Evolutionary conservation across 1,284 basidiomycete species (phyloP).

Genomic region (Apiotrichum brassicae): DNA sequence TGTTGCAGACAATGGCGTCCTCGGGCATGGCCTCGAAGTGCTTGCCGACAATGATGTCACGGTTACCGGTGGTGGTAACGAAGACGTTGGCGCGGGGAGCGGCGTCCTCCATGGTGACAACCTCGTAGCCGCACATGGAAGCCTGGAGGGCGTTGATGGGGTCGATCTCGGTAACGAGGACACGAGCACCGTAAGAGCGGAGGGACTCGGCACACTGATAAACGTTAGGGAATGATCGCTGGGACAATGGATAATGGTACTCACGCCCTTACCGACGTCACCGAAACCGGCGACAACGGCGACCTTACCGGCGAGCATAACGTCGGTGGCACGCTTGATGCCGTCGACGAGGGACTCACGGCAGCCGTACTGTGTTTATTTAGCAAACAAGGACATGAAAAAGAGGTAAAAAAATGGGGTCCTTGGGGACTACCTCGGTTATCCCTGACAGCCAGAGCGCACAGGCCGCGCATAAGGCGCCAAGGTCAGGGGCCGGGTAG

Average conservation of each 20-base stretch:
- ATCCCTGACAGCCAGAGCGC: no score
- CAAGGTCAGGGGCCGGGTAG: not conserved
- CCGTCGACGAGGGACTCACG: conserved; percentile 99
- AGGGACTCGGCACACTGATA: conserved; percentile 83
- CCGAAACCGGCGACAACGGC: conserved; percentile 98
- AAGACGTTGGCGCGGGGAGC: conserved; percentile 85
- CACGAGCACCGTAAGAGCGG: conserved; percentile 91
- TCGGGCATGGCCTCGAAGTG: conserved; percentile 95
- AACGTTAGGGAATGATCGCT: no score
- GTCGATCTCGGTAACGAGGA: conserved; percentile 96
- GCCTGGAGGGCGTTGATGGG: conserved; percentile 99
- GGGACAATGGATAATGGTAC: no score
- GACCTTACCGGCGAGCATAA: conserved; percentile 99
- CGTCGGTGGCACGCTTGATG: conserved; percentile 99
- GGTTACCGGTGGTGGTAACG: conserved; percentile 97
- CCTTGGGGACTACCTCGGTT: no score
- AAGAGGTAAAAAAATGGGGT: no score
- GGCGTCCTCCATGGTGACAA: conserved; percentile 96
- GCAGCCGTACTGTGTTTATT: conserved; percentile 73
- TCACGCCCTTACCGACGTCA: conserved; percentile 89
- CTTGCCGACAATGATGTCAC: conserved; percentile 90
- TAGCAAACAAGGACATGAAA: no score
- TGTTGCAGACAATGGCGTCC: conserved; percentile 91
- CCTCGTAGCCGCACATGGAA: conserved; percentile 99
- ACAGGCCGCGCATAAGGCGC: no score